Evolutionary conservation across 805 yeast genomes (phyloP).

Genomic region (Candida maesae): DNA sequence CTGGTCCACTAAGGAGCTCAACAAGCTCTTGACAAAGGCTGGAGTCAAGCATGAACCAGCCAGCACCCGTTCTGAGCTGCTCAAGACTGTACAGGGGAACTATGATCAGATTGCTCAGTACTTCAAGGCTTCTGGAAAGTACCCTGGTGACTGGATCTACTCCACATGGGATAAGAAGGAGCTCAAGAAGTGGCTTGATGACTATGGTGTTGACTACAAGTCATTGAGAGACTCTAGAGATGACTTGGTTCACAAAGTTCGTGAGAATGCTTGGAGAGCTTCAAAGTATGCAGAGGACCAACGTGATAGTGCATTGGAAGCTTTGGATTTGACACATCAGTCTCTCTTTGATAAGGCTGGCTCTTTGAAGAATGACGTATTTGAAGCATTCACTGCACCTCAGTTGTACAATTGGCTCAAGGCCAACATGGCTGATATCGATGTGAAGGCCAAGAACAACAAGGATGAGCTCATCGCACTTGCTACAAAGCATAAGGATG

Average conservation of each 20-base stretch:
- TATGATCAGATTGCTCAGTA: constrained; percentile 36
- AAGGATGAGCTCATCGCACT: constrained; percentile 34
- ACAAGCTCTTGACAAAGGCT: constrained; percentile 30
- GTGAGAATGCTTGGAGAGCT: constrained; percentile 42
- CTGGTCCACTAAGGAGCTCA: constrained; percentile 37
- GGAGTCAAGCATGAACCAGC: constrained; percentile 29
- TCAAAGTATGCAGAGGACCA: constrained; percentile 36
- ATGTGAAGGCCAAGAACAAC: constrained; percentile 31
- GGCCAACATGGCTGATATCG: constrained; percentile 39
- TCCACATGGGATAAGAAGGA: constrained; percentile 49
- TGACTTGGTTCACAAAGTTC: constrained; percentile 42
- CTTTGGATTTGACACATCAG: constrained; percentile 35
- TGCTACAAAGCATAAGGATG: constrained; percentile 33
- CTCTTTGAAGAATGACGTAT: constrained; percentile 38
- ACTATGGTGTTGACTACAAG: constrained; percentile 37
- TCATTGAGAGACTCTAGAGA: constrained; percentile 40
- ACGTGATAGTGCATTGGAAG: constrained; percentile 36
- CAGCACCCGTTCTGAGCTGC: constrained; percentile 37
- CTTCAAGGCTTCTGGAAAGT: constrained; percentile 38
- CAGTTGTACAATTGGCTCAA: constrained; percentile 55
- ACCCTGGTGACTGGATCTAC: constrained; percentile 51
- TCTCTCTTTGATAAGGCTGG: constrained; percentile 37
- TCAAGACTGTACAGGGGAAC: constrained; percentile 38
- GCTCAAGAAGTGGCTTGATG: constrained; percentile 45
- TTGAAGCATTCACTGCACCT: constrained; percentile 49